Evolutionary conservation across 257 asterid species (phyloP), one percentile per base, ranked within the genome.

Genomic region (Dorcoceras hygrometricum): DNA sequence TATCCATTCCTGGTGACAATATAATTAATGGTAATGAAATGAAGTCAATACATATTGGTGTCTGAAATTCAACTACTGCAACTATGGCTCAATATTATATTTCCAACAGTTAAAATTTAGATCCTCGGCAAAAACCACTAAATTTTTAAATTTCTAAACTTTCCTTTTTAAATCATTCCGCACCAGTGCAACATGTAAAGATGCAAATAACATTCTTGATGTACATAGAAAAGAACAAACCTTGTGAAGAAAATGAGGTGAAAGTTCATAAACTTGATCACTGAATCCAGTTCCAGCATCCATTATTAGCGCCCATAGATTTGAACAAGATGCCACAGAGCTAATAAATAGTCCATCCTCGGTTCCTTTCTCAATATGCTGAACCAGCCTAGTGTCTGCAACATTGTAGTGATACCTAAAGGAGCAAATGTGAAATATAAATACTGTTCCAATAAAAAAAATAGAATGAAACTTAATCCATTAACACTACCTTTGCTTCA

Each of bases 351-450:
- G 66, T 23, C 95, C 89, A 76, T 89, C 95, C 43, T 71, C 89
- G n/a, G 78, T 81, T 79, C 96, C 96, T 81, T 81, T 86, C 43
- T 79, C 88, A 59, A 89, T 78, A 76, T 84, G 95, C 78, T 84
- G 95, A 59, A 84, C 23, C 66, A 86, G 79, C 77, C 89, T 81
- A 26, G 62, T 39, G 59, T 86, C 88, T 8, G 82, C 81, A 22
- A 86, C 87, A 68, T 84, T 86, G 74, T 86, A 87, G 79, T 89
- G 96, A 77, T 91, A 91, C 76, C 98, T 91, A 72, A 75, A 68
- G 63, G 61, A 57, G 31, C 8, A 60, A 72, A 63, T 29, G 62
- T 18, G 3, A 31, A 23, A 71, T 69, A 34, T 67, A 63, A 28
- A 31, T 53, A 55, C 8, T 28, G 20, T 54, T 31, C 46, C 55